Conservation (phyloP, 768 basidiomycete genomes). For the Tubosaeta sp. region DNA sequence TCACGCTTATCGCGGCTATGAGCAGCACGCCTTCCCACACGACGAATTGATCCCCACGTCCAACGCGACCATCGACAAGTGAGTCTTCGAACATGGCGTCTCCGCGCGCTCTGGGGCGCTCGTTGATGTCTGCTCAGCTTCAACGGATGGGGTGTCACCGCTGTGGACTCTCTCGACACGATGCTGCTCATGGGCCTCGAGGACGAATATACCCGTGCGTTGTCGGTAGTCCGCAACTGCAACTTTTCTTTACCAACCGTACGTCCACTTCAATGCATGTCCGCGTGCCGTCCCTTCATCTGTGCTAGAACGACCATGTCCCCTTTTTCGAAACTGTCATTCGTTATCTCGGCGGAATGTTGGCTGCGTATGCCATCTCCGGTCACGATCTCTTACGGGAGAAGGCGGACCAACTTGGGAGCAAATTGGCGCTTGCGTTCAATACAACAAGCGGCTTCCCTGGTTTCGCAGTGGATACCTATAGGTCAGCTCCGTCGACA, state of each 20-base stretch:
- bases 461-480: conserved; percentile 61
- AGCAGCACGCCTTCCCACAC: conserved; percentile 53
- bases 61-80: conserved; percentile 48
- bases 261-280: conserved; percentile 5
- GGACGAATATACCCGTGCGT: conserved; percentile 62
- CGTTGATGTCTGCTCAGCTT: conserved; percentile 41
- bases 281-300: not conserved
- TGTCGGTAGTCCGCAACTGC: conserved; percentile 45
- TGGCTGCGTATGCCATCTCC: conserved; percentile 78
- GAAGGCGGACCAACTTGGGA: conserved; percentile 74
- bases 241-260: conserved; percentile 48
- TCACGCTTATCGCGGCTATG: conserved; percentile 66
- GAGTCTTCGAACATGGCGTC: conserved; percentile 13
- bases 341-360: conserved; percentile 81
- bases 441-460: conserved; percentile 68
- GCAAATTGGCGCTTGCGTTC: conserved; percentile 66
- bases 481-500: conserved; percentile 35
- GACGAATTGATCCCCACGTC: conserved; percentile 61
- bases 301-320: conserved; percentile 26
- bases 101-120: not conserved
- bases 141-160: conserved; percentile 76
- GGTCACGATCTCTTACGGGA: conserved; percentile 56
- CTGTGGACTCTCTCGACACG: conserved; percentile 81
- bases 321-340: conserved; percentile 85
- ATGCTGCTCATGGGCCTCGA: conserved; percentile 76